Evolutionary conservation across 495 filamentous ascomycete genomes (phyloP), one percentile per base, ranked within the genome.

Genomic region (Lepraria neglecta): DNA sequence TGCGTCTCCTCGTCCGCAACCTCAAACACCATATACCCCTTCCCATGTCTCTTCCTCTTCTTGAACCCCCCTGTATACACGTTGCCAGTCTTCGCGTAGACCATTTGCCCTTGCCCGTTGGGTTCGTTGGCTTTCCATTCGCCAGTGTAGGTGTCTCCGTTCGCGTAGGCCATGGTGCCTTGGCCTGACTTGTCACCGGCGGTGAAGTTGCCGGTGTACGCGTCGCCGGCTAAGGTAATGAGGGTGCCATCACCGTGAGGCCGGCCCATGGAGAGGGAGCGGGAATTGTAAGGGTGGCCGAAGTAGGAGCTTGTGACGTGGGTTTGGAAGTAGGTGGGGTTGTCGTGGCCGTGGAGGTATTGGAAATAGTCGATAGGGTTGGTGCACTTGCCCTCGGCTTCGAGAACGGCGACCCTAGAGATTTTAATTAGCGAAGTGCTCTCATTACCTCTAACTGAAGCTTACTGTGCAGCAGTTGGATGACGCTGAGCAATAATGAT

Each of bases 11-110:
- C 84, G 55, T 86, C 82, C 19, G 82, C 84, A 14, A 83, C 78
- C 61, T 83, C 77, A 74, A 80, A 86, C 64, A 79, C 76, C 71
- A 81, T 85, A 54, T 81, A 78, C n/a, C 84, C 84, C 63, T 82
- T 80, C 35, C 85, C 85, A 61, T 82, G 78, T 31, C 79, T 75
- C 67, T 83, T 84, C 58, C 83, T 82, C 53, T 82, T 74, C 68
- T 82, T 81, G 75, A 82, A 88, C 24, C 81, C 82, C 15, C 84
- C 85, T 4, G 78, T 78, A 63, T 85, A 88, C 51, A 80, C 80
- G 66, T 87, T 87, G 42, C 82, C 82, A 0, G 82, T 85, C 53
- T 75, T 74, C 56, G 74, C 78, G 60, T 86, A 83, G 33, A 80
- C 73, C 60, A 80, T 82, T 12, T 75, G 80, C 50, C 85, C 85